Conservation (phyloP, 225 moss, liverwort and hornwort genomes). For the Polytrichum commune region DNA sequence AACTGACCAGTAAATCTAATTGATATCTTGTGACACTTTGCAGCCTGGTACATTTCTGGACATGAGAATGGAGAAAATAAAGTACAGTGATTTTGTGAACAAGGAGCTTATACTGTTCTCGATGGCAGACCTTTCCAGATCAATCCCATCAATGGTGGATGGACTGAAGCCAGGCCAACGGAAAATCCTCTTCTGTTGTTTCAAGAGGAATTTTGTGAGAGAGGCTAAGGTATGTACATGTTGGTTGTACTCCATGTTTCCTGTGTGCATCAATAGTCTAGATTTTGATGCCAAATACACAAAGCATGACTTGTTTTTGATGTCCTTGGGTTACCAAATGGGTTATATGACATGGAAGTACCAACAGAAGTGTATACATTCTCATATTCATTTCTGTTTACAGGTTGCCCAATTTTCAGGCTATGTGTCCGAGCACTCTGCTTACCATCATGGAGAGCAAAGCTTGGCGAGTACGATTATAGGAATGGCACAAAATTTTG, state of each 20-base stretch:
- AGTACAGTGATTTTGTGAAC: constrained; percentile 91
- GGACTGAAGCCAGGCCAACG: constrained; percentile 97
- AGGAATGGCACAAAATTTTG: constrained; percentile 96
- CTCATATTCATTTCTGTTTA: not conserved
- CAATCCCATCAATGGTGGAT: constrained; percentile 97
- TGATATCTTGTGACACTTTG: not conserved
- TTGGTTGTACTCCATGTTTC: not conserved
- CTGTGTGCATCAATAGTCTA: no score
- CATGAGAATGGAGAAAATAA: constrained; percentile 72
- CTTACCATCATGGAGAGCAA: constrained; percentile 89
- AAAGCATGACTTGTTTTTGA: no score
- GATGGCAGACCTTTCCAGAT: constrained; percentile 88
- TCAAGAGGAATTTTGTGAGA: constrained; percentile 82
- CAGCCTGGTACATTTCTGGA: constrained; percentile 98
- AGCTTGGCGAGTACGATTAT: constrained; percentile 80
- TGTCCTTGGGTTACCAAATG: no score
- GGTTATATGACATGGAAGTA: no score
- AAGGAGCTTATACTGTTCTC: constrained; percentile 97
- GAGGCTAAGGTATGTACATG: constrained; percentile 67
- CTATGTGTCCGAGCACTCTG: constrained; percentile 91
- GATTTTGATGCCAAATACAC: no score
- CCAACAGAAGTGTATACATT: not conserved
- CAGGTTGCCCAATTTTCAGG: constrained; percentile 94
- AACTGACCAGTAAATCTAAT: not conserved
- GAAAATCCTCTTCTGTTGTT: constrained; percentile 89